phyloP scores from a whole-genome alignment of 768 basidiomycete genomes.

The Rickenella mellea region DNA sequence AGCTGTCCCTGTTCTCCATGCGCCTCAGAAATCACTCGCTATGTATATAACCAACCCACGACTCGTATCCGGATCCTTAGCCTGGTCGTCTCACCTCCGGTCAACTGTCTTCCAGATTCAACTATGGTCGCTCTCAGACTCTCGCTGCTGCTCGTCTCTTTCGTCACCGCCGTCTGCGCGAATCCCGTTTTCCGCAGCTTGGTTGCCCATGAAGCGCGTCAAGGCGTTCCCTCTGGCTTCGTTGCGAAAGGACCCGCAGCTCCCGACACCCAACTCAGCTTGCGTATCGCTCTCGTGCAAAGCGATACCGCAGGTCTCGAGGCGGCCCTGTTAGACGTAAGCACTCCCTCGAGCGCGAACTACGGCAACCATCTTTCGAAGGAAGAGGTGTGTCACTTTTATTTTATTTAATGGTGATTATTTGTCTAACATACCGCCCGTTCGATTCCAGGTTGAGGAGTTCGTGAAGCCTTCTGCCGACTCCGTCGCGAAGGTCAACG shows the following conservation, averaged over 20 bases:
- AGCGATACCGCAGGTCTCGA: conserved; percentile 22
- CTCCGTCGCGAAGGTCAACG: conserved; percentile 15
- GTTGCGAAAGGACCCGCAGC: conserved; percentile 12
- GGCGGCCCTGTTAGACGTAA: conserved; percentile 21
- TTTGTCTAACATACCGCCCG: not conserved
- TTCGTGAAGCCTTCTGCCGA: conserved; percentile 18
- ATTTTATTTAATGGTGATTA: not conserved
- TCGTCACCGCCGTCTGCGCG: not conserved
- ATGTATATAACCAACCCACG: too few relatives aligned
- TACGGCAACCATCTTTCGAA: conserved; percentile 24
- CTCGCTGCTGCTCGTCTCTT: not conserved
- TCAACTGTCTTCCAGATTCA: too few relatives aligned
- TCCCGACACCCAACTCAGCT: conserved; percentile 13
- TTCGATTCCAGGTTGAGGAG: conserved; percentile 14
- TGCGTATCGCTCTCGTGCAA: conserved; percentile 25
- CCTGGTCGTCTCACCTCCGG: too few relatives aligned
- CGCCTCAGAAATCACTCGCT: too few relatives aligned
- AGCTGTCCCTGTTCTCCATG: too few relatives aligned
- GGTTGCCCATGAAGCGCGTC: conserved; percentile 16
- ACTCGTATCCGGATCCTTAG: too few relatives aligned
- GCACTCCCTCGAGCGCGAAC: conserved; percentile 17
- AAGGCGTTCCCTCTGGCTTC: conserved; percentile 18
- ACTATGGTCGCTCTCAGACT: too few relatives aligned
- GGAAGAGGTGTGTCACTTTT: conserved; percentile 16
- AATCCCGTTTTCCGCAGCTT: conserved; percentile 8